Conservation (phyloP, 257 asterid genomes). For the Solanum neorickii region DNA sequence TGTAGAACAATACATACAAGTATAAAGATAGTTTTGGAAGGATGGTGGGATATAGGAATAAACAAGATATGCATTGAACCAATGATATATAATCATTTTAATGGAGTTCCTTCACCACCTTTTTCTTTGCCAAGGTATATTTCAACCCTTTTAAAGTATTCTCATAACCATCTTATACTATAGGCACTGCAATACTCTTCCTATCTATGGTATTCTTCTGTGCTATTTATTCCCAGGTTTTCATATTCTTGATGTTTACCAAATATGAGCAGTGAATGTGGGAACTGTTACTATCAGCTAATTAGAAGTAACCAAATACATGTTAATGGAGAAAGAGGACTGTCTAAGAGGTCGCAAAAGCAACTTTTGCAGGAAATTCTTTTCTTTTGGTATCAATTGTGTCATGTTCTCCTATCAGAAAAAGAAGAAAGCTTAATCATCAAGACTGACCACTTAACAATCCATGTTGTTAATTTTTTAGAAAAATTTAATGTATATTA, state of each 20-base stretch:
- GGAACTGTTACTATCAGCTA: background rate
- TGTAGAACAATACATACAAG: background rate
- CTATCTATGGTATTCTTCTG: background rate
- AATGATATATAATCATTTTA: background rate
- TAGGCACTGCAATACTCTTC: background rate
- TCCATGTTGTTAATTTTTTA: background rate
- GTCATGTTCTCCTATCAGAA: background rate
- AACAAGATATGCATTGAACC: background rate
- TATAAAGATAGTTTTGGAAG: background rate
- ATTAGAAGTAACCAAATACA: background rate
- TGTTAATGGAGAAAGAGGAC: background rate
- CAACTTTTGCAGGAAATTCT: background rate
- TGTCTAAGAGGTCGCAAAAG: background rate
- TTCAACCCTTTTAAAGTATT: background rate
- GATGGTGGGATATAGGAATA: background rate
- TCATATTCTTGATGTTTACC: background rate
- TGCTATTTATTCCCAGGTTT: background rate
- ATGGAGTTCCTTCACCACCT: background rate
- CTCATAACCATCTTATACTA: background rate
- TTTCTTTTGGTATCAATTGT: background rate
- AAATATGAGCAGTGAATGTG: background rate
- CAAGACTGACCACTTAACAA: background rate
- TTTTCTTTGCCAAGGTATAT: background rate
- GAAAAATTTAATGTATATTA: background rate
- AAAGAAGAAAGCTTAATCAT: background rate